These are phyloP conservation scores for Moringa oleifera DNA, from an alignment of 345 rosid species.

Conservation along the genomic window DNA sequence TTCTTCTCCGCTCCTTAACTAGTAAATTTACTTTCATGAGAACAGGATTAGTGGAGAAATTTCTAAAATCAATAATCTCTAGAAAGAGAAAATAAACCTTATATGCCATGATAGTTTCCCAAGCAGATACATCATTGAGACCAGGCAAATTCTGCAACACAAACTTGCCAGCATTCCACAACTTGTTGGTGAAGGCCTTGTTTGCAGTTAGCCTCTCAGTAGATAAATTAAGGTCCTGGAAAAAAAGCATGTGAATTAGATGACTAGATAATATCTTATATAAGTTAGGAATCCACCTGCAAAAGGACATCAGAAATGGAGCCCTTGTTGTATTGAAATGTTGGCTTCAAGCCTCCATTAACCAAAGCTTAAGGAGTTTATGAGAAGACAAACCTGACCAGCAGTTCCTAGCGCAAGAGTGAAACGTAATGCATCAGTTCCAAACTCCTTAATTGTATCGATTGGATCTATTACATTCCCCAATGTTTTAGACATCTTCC, in stretches of 20 bases:
- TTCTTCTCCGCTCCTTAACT: not conserved
- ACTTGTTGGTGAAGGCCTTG: constrained; percentile 93
- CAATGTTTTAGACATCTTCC: constrained; percentile 90
- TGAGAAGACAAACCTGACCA: constrained; percentile 73
- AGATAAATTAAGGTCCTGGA: constrained; percentile 90
- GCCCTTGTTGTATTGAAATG: not conserved
- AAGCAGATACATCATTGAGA: constrained; percentile 56
- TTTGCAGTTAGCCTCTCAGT: constrained; percentile 89
- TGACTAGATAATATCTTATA: constrained; percentile 14
- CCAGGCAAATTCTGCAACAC: constrained; percentile 78
- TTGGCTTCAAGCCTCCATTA: not conserved
- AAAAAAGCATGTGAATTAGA: constrained; percentile 19
- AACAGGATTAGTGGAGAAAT: not conserved
- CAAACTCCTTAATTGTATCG: constrained; percentile 89
- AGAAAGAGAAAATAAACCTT: constrained; percentile 43
- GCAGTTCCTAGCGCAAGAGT: constrained; percentile 93
- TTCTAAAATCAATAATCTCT: not conserved
- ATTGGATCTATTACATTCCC: constrained; percentile 94
- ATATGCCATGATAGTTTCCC: constrained; percentile 58
- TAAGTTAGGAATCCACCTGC: constrained; percentile 11
- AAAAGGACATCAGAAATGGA: constrained; percentile 11
- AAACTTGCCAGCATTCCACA: constrained; percentile 99
- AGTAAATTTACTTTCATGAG: not conserved
- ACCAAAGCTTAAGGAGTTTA: not conserved
- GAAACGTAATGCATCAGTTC: constrained; percentile 93